phyloP scores from a whole-genome alignment of 129 eudicot genomes.

The Chrysanthemum lavandulifolium region DNA sequence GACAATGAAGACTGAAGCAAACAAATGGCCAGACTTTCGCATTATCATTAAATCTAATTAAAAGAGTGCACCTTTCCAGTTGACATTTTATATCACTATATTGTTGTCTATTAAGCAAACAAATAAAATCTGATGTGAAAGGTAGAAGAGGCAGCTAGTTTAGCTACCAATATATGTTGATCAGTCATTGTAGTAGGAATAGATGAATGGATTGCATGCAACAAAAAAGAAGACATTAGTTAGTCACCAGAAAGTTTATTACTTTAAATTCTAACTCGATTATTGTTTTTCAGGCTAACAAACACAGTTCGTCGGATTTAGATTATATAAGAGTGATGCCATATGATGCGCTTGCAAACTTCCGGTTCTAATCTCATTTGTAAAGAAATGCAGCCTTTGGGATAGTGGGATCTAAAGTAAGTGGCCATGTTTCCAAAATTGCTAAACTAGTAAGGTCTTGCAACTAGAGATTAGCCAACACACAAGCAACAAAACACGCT shows the following conservation, averaged over 20 bases:
- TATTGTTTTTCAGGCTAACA: too few relatives aligned
- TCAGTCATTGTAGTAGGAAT: not conserved
- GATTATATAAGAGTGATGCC: too few relatives aligned
- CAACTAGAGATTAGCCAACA: not conserved
- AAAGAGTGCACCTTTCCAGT: too few relatives aligned
- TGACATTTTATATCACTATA: too few relatives aligned
- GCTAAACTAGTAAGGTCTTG: constrained; percentile 7
- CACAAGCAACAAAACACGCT: not conserved
- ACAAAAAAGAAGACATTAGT: not conserved
- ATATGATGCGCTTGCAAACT: too few relatives aligned
- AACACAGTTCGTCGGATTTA: too few relatives aligned
- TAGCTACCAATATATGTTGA: not conserved
- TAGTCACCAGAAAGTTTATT: constrained; percentile 1
- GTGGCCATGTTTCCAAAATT: constrained; percentile 1
- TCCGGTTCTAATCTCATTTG: too few relatives aligned
- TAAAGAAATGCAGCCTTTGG: too few relatives aligned
- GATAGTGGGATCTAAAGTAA: not conserved
- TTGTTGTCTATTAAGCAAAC: not conserved
- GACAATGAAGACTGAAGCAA: too few relatives aligned
- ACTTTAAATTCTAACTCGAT: not conserved
- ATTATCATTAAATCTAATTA: too few relatives aligned
- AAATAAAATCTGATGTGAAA: constrained; percentile 7
- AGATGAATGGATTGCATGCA: not conserved
- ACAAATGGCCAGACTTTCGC: too few relatives aligned
- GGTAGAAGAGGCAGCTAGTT: constrained; percentile 4